phyloP scores from a whole-genome alignment of 2,329 filamentous ascomycete species.

The Elsinoe arachidis region DNA sequence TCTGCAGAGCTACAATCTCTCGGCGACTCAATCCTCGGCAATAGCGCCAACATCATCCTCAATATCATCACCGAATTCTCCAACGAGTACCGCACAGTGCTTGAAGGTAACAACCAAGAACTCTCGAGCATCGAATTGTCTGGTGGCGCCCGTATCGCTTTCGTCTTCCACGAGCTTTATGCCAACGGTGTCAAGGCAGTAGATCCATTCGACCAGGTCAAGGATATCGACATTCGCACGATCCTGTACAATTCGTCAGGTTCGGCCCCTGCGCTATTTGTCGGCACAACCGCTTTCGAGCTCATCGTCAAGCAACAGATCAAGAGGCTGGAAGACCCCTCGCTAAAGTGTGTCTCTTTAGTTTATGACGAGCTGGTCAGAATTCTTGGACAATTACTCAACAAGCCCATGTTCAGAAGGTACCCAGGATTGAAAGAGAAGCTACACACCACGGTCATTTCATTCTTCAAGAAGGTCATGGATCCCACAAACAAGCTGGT shows the following conservation, averaged over 20 bases:
- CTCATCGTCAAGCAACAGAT: slow-evolving; percentile 98
- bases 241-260: slow-evolving; percentile 99
- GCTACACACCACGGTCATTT: slow-evolving; percentile 83
- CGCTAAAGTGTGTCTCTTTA: slow-evolving; percentile 91
- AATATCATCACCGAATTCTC: slow-evolving; percentile 99
- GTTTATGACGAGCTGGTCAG: slow-evolving; percentile 97
- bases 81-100: slow-evolving; percentile 90
- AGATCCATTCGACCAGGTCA: slow-evolving; percentile 94
- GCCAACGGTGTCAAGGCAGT: slow-evolving; percentile 95
- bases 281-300: slow-evolving; percentile 96
- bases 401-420: slow-evolving; percentile 80
- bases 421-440: slow-evolving; percentile 97
- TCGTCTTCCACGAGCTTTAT: slow-evolving; percentile 98
- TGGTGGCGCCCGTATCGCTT: slow-evolving; percentile 94
- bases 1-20: slow-evolving; percentile 68
- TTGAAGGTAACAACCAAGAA: slow-evolving; percentile 95
- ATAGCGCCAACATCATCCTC: slow-evolving; percentile 90
- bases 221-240: slow-evolving; percentile 93
- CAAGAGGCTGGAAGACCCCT: slow-evolving; percentile 89
- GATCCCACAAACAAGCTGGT: slow-evolving; percentile 97
- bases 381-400: slow-evolving; percentile 81
- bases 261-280: slow-evolving; percentile 90
- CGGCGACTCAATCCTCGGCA: slow-evolving; percentile 90
- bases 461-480: slow-evolving; percentile 97
- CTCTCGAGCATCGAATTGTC: slow-evolving; percentile 90